Conservation (phyloP, 108 stramenopile species). For the Fistulifera solaris region DNA sequence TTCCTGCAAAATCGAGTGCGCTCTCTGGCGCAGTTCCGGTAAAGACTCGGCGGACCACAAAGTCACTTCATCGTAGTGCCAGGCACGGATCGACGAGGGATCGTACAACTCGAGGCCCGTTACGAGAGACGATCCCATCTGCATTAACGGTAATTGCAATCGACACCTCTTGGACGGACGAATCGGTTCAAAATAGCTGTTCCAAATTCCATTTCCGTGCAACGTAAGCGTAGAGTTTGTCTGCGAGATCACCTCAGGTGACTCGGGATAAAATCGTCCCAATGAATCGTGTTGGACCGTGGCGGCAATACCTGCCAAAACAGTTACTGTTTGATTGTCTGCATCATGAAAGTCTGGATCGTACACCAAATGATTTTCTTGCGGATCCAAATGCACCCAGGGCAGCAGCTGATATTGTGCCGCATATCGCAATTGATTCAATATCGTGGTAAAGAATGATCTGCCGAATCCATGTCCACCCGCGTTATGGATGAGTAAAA, state of each 20-base stretch:
- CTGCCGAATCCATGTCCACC: constrained; percentile 13
- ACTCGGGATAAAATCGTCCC: not conserved
- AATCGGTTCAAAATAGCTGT: constrained; percentile 28
- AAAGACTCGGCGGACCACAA: constrained; percentile 3
- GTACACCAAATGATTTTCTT: constrained; percentile 16
- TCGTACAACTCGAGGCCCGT: constrained; percentile 12
- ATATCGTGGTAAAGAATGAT: constrained; percentile 26
- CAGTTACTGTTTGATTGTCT: not conserved
- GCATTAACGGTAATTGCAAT: constrained; percentile 21
- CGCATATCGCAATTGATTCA: constrained; percentile 38
- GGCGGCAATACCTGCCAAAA: not conserved
- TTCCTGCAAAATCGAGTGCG: constrained; percentile 11
- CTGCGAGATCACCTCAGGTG: not conserved
- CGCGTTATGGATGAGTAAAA: constrained; percentile 25
- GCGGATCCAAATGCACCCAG: constrained; percentile 31
- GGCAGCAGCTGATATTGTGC: constrained; percentile 30
- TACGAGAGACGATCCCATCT: constrained; percentile 13
- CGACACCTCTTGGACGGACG: constrained; percentile 3
- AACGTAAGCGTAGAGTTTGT: not conserved
- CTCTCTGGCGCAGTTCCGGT: constrained; percentile 16
- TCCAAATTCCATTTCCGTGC: constrained; percentile 32
- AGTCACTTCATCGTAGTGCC: constrained; percentile 23
- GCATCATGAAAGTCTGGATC: constrained; percentile 23
- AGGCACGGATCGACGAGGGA: constrained; percentile 27
- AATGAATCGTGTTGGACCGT: not conserved